A percentile compares a stretch with the other conserved stretches of the same genome.
These are phyloP conservation scores for Neofusicoccum cordaticola DNA, from an alignment of 2,329 filamentous ascomycete genomes.

Conservation along the genomic window DNA sequence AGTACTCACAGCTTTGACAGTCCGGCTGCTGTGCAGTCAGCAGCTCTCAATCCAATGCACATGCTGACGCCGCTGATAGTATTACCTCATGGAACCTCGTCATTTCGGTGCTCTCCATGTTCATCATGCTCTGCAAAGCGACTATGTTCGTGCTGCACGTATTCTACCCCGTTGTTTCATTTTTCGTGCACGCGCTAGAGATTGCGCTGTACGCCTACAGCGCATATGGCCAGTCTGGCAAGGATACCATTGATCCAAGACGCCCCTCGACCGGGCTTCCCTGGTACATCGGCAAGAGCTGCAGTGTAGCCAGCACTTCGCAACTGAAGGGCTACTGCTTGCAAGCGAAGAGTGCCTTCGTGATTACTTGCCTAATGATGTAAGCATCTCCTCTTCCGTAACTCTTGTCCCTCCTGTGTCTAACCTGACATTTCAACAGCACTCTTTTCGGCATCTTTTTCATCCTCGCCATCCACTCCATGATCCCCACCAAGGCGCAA, in stretches of 20 bases:
- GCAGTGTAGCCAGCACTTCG: slow-evolving; percentile 57
- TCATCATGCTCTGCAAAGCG: slow-evolving; percentile 69
- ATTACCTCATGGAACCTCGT: slow-evolving; percentile 74
- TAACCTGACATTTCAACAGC: slow-evolving; percentile 37
- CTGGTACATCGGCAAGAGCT: slow-evolving; percentile 75
- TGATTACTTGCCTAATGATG: slow-evolving; percentile 65
- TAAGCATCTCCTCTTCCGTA: slow-evolving; percentile 43
- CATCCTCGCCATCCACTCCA: slow-evolving; percentile 57
- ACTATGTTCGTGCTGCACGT: slow-evolving; percentile 68
- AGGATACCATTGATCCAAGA: slow-evolving; percentile 66
- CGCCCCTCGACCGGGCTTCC: slow-evolving; percentile 61
- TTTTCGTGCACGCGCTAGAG: slow-evolving; percentile 57
- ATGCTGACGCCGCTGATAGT: slow-evolving; percentile 41
- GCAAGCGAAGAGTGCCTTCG: slow-evolving; percentile 67
- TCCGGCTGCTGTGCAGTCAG: not conserved
- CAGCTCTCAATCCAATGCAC: not conserved
- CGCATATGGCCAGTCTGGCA: slow-evolving; percentile 68
- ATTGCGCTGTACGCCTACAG: slow-evolving; percentile 63
- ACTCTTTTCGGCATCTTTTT: slow-evolving; percentile 60
- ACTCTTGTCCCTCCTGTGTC: slow-evolving; percentile 12
- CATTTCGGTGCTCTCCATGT: slow-evolving; percentile 72
- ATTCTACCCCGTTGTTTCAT: slow-evolving; percentile 65
- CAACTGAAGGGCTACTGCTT: slow-evolving; percentile 58
- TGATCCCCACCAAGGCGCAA: slow-evolving; percentile 42
- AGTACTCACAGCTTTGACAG: slow-evolving; percentile 35